Percentiles rank a stretch among this genome's conserved stretches.
Conservation (phyloP, 306 rosid genomes). For the Trifolium pratense region DNA sequence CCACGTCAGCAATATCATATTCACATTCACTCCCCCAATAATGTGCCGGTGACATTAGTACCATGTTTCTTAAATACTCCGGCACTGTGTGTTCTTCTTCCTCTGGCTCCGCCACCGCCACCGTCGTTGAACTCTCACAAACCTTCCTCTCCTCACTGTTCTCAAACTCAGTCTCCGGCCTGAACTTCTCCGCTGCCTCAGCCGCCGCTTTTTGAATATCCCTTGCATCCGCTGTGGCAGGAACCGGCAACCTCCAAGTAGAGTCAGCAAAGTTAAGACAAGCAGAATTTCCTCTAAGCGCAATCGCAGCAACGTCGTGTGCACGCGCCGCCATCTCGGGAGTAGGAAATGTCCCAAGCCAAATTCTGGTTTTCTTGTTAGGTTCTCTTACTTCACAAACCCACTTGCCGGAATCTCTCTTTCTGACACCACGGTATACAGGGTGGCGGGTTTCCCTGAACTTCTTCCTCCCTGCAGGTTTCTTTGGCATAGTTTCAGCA, state of each 20-base stretch:
- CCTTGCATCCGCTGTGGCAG: constrained; percentile 59
- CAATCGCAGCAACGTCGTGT: constrained; percentile 82
- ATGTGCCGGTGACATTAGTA: constrained; percentile 59
- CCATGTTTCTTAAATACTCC: constrained; percentile 66
- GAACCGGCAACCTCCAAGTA: constrained; percentile 56
- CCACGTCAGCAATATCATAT: constrained; percentile 54
- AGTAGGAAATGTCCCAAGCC: constrained; percentile 72
- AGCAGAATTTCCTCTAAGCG: constrained; percentile 66
- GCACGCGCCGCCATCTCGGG: constrained; percentile 96
- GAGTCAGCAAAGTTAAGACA: constrained; percentile 88
- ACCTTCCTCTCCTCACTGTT: not conserved
- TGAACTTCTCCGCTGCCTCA: constrained; percentile 78
- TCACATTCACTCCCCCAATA: constrained; percentile 30
- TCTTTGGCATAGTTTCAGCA: constrained; percentile 77
- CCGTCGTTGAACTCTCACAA: not conserved
- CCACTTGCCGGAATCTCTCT: constrained; percentile 88
- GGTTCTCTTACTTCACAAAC: constrained; percentile 92
- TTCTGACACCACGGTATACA: constrained; percentile 72
- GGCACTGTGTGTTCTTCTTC: constrained; percentile 64
- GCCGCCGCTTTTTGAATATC: constrained; percentile 85
- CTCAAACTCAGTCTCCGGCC: constrained; percentile 44
- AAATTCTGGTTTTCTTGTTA: constrained; percentile 71
- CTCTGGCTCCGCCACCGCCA: not conserved
- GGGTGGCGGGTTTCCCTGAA: constrained; percentile 94
- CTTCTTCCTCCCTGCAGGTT: constrained; percentile 92